Conservation (phyloP, 2,329 filamentous ascomycete genomes). For the Myriosclerotinia scirpicola region DNA sequence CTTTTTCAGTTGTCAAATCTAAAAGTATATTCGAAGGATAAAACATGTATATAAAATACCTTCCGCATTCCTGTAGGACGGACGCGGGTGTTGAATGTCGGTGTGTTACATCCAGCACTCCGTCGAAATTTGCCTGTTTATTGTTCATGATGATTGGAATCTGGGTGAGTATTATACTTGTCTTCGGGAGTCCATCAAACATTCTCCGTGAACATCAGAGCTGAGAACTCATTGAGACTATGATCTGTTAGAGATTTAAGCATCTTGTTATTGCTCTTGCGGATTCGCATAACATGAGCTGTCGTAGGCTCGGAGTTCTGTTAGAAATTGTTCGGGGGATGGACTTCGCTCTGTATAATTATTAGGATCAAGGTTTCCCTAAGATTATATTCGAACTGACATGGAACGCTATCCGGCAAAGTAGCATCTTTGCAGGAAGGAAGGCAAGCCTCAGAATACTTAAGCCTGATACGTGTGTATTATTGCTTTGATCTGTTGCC, state of each 20-base stretch:
- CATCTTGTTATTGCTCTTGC: slow-evolving; percentile 34
- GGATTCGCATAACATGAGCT: slow-evolving; percentile 33
- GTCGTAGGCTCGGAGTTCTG: slow-evolving; percentile 25
- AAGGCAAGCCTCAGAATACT: background rate
- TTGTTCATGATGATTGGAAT: too few relatives aligned
- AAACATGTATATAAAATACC: too few relatives aligned
- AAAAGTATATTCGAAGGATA: too few relatives aligned
- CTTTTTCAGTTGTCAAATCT: too few relatives aligned
- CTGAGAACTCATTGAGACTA: slow-evolving; percentile 4
- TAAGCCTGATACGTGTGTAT: background rate
- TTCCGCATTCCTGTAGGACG: too few relatives aligned
- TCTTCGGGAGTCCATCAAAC: background rate
- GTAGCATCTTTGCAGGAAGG: slow-evolving; percentile 3
- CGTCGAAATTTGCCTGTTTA: too few relatives aligned
- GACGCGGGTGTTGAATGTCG: too few relatives aligned
- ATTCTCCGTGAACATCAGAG: background rate
- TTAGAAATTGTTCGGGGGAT: slow-evolving; percentile 20
- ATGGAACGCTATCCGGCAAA: background rate
- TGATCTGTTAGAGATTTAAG: background rate
- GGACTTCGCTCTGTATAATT: background rate
- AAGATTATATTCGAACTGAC: background rate
- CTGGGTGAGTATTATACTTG: too few relatives aligned
- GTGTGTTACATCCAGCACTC: too few relatives aligned
- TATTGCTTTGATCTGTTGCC: background rate
- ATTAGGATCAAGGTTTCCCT: background rate